Evolutionary conservation across 2,329 filamentous ascomycete species (phyloP).

Genomic region (Teratosphaeria zuluensis): DNA sequence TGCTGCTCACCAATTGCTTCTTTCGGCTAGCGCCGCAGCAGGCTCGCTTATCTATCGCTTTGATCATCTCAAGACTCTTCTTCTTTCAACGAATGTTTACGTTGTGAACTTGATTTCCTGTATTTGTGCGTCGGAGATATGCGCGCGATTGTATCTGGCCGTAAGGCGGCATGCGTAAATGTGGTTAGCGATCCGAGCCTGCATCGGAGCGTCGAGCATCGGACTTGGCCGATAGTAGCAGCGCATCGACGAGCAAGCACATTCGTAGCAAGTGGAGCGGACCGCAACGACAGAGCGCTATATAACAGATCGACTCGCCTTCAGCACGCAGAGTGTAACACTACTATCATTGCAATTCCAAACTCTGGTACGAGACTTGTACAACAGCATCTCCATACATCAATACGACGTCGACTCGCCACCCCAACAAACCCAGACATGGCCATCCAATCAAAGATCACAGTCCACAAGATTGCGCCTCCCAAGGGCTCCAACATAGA

Average conservation of each 20-base stretch:
- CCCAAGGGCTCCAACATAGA: conserved; percentile 12
- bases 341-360: neutral
- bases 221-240: neutral
- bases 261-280: neutral
- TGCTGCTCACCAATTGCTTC: neutral
- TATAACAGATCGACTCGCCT: neutral
- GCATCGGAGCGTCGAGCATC: neutral
- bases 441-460: conserved; percentile 19
- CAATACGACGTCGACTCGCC: neutral
- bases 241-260: neutral
- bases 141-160: neutral
- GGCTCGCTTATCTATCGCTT: neutral
- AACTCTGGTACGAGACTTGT: neutral
- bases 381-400: neutral
- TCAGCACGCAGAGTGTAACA: neutral
- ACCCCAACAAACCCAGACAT: conserved; percentile 4
- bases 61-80: too few species aligned
- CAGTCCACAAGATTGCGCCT: conserved; percentile 15
- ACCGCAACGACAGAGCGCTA: neutral
- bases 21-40: neutral
- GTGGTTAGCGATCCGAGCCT: neutral
- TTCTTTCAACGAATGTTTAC: too few species aligned
- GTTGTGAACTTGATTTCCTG: too few species aligned
- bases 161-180: neutral
- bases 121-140: neutral